Evolutionary conservation across 2,329 filamentous ascomycete genomes (phyloP).

Genomic region (Venturia pyrina): DNA sequence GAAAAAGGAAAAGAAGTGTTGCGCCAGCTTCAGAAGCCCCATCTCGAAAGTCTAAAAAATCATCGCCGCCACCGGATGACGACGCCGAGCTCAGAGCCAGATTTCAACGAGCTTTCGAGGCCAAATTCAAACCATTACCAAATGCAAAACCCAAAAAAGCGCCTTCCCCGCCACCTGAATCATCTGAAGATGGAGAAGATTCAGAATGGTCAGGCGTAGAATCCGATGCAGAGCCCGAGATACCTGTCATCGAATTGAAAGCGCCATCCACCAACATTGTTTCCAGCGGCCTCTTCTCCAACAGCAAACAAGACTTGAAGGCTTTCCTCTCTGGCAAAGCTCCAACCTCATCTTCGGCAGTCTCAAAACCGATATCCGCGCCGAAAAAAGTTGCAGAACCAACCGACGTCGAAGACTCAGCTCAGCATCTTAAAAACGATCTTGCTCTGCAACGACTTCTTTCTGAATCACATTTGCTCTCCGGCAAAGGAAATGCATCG

Average conservation of each 20-base stretch:
- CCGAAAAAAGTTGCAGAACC: slow-evolving; percentile 19
- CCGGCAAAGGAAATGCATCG: slow-evolving; percentile 17
- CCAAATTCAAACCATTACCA: slow-evolving; percentile 66
- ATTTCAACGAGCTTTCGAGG: slow-evolving; percentile 78
- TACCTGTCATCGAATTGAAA: slow-evolving; percentile 36
- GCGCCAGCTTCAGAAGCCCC: slow-evolving; percentile 8
- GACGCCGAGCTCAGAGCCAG: slow-evolving; percentile 55
- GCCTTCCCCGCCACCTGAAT: slow-evolving; percentile 17
- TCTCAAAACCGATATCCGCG: slow-evolving; percentile 31
- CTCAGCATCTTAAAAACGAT: slow-evolving; percentile 69
- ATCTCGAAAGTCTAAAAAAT: slow-evolving; percentile 10
- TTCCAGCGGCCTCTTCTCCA: slow-evolving; percentile 19
- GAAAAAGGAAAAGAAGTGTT: slow-evolving; percentile 33
- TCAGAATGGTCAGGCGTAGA: slow-evolving; percentile 58
- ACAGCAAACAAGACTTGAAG: slow-evolving; percentile 54
- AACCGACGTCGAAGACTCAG: slow-evolving; percentile 47
- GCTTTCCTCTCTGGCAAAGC: slow-evolving; percentile 50
- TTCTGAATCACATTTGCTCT: slow-evolving; percentile 80
- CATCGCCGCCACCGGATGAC: slow-evolving; percentile 19
- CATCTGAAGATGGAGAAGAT: slow-evolving; percentile 23
- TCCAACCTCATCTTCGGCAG: slow-evolving; percentile 13
- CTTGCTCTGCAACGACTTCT: slow-evolving; percentile 84
- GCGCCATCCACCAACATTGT: slow-evolving; percentile 15
- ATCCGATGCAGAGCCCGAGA: slow-evolving; percentile 33
- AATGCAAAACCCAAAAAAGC: slow-evolving; percentile 27